Percentiles rank a stretch among this genome's conserved stretches.
Evolutionary conservation across 2,329 filamentous ascomycete species (phyloP).

Genomic region (Pyrenochaeta sp.): DNA sequence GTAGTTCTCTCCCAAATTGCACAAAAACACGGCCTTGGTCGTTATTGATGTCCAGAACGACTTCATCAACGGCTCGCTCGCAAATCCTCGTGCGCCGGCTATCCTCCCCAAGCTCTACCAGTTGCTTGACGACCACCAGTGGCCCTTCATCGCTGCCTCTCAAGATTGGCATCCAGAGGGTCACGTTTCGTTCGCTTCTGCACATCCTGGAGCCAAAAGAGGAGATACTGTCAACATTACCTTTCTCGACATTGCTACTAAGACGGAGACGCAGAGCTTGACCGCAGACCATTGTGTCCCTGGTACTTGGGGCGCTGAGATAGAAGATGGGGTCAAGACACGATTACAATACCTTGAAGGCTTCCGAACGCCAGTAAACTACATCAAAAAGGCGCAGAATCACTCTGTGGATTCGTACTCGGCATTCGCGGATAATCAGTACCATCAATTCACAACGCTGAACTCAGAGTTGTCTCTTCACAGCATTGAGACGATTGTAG

Average conservation of each 20-base stretch:
- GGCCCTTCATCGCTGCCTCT: slow-evolving; percentile 35
- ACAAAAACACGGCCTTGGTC: slow-evolving; percentile 29
- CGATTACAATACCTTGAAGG: slow-evolving; percentile 29
- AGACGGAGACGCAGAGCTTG: slow-evolving; percentile 25
- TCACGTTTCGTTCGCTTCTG: slow-evolving; percentile 32
- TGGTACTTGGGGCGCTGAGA: slow-evolving; percentile 27
- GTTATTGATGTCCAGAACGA: slow-evolving; percentile 40
- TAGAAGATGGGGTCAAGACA: slow-evolving; percentile 29
- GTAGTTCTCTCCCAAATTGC: slow-evolving; percentile 26
- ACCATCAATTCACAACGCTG: slow-evolving; percentile 32
- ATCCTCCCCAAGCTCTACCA: slow-evolving; percentile 32
- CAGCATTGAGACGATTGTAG: slow-evolving; percentile 27
- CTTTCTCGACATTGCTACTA: slow-evolving; percentile 27
- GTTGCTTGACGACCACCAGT: slow-evolving; percentile 33
- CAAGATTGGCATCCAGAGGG: slow-evolving; percentile 33
- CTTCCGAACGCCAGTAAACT: slow-evolving; percentile 28
- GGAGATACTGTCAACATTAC: slow-evolving; percentile 26
- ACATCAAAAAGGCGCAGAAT: slow-evolving; percentile 37
- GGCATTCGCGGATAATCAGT: slow-evolving; percentile 35
- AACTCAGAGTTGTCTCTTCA: slow-evolving; percentile 26
- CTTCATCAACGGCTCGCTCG: slow-evolving; percentile 33
- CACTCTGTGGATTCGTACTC: slow-evolving; percentile 33
- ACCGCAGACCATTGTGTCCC: slow-evolving; percentile 31
- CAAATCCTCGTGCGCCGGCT: slow-evolving; percentile 23
- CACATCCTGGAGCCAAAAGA: slow-evolving; percentile 14